phyloP scores from a whole-genome alignment of 768 basidiomycete genomes.

The Cyathus striatus region DNA sequence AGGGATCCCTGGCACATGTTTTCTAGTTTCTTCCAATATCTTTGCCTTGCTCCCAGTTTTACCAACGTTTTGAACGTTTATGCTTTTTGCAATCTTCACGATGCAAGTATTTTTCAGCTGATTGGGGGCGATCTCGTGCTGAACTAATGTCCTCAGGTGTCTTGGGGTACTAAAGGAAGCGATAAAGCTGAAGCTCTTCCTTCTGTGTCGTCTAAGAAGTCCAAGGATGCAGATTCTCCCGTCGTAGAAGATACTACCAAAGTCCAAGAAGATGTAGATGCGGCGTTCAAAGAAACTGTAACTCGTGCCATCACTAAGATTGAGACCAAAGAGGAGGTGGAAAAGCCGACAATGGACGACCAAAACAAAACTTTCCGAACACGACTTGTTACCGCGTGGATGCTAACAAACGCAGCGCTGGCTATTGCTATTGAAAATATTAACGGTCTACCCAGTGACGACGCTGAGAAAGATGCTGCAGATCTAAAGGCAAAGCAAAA shows the following conservation, averaged over 20 bases:
- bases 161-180: constrained; percentile 93
- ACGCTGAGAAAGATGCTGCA: constrained; percentile 31
- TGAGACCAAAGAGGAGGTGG: constrained; percentile 55
- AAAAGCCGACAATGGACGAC: constrained; percentile 85
- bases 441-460: constrained; percentile 48
- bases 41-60: constrained; percentile 87
- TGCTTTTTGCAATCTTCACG: constrained; percentile 95
- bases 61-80: constrained; percentile 95
- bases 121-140: neutral
- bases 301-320: constrained; percentile 79
- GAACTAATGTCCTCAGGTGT: constrained; percentile 47
- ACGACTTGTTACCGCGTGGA: constrained; percentile 79
- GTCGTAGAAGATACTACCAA: constrained; percentile 85
- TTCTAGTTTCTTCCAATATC: constrained; percentile 88
- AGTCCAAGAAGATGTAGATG: constrained; percentile 85
- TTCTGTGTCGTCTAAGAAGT: constrained; percentile 81
- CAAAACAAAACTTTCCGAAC: constrained; percentile 92
- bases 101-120: constrained; percentile 38
- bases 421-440: constrained; percentile 75
- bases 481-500: constrained; percentile 38
- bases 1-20: constrained; percentile 98
- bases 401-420: constrained; percentile 63
- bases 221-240: constrained; percentile 64
- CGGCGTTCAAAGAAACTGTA: constrained; percentile 88
- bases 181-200: constrained; percentile 93